Evolutionary conservation across 2,329 filamentous ascomycete species (phyloP).

Genomic region (Fusarium bactridioides): DNA sequence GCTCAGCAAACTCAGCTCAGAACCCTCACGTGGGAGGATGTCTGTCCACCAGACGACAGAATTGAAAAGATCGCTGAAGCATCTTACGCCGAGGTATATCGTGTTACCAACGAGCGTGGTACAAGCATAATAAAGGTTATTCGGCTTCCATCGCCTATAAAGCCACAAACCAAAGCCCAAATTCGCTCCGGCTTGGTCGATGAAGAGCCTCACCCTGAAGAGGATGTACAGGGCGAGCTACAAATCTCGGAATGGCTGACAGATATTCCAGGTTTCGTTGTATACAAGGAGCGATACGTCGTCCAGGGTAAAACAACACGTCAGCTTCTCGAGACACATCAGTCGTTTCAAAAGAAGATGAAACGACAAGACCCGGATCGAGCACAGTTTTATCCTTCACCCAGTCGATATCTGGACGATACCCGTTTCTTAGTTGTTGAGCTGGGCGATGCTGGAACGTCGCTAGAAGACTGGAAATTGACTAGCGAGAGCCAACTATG

Average conservation of each 20-base stretch:
- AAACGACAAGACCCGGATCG: constrained; percentile 64
- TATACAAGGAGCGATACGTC: constrained; percentile 71
- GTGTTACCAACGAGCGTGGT: constrained; percentile 65
- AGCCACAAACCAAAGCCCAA: constrained; percentile 65
- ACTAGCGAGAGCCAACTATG: constrained; percentile 61
- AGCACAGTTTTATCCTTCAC: constrained; percentile 69
- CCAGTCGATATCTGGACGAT: constrained; percentile 64
- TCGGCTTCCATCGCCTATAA: constrained; percentile 65
- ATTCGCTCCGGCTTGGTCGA: constrained; percentile 63
- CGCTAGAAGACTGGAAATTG: constrained; percentile 66
- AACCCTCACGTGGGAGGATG: constrained; percentile 63
- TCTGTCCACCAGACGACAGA: constrained; percentile 60
- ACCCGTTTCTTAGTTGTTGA: constrained; percentile 69
- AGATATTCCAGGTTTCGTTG: constrained; percentile 70
- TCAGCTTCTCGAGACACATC: constrained; percentile 66
- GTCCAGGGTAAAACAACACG: constrained; percentile 64
- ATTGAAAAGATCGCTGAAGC: constrained; percentile 73
- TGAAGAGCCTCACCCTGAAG: constrained; percentile 64
- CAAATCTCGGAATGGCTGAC: constrained; percentile 70
- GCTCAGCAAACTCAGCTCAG: constrained; percentile 48
- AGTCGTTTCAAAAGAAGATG: constrained; percentile 61
- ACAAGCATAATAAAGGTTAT: constrained; percentile 73
- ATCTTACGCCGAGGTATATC: constrained; percentile 72
- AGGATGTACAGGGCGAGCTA: constrained; percentile 65
- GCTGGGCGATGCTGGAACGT: constrained; percentile 67